Evolutionary conservation across 2,329 filamentous ascomycete species (phyloP), one percentile per base, ranked within the genome.

Genomic region (Epichloe gansuensis): DNA sequence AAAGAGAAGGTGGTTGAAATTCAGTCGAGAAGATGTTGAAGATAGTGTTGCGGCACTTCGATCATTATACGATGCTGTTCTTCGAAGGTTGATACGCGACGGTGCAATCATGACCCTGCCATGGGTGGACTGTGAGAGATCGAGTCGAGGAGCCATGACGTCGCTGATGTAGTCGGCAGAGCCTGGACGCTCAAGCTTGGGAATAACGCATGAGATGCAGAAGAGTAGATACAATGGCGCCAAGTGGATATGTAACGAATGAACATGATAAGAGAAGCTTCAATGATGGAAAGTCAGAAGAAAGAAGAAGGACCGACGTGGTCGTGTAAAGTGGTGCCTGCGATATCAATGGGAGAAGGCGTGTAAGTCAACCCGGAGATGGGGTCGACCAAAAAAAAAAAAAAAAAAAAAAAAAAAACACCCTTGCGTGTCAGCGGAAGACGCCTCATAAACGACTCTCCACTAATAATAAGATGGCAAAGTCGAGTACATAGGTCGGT

Each of bases 1-100:
- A 65, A 80, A 82, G 58, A 83, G 70, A 40, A 87, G 74, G 56
- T 86, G 80, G 60, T 82, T 82, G 67, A 85, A 82, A 65, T 70
- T 80, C 66, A 83, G 83, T 46, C 78, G 71, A 17, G 80, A 81
- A 36, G 75, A 83, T 27, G 74, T 83, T 48, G 78, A 78, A 25
- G 78, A 83, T 9, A 78, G 61, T 6, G 77, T 75, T 1, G 36
- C 50, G 38, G 48, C 21, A 38, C 71, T 61, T 66, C 65, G 75
- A 58, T 74, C 64, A 54, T 71, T 75, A 63, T 79, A 84, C 3
- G 78, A 78, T n/a, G 72, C 72, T 35, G 76, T 74, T 57, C 77
- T 70, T 46, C 80, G 74, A 58, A 83, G 70, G 62, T 80, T 82
- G 55, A 84, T 71, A 44, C 76, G 71, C 49, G 80, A 77, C 38